A percentile compares a stretch with the other conserved stretches of the same genome.
These are phyloP conservation scores for Astrocystis sublimbata DNA, from an alignment of 495 filamentous ascomycete genomes.

Conservation along the genomic window DNA sequence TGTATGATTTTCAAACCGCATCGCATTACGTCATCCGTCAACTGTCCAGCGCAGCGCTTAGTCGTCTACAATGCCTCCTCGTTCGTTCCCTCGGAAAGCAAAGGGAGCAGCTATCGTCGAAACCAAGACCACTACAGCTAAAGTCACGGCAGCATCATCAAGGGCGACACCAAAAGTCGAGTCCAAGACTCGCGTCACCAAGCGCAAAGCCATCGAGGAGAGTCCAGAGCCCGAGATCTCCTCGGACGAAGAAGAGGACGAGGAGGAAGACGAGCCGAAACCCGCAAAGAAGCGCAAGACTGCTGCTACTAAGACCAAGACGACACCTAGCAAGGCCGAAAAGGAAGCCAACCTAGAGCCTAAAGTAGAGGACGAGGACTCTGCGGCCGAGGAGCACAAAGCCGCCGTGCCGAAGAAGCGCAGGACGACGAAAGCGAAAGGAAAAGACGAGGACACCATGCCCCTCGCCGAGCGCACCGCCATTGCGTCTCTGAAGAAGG, in stretches of 20 bases:
- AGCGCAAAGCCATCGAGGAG: constrained; percentile 22
- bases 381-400: constrained; percentile 30
- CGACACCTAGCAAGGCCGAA: no score
- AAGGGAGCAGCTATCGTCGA: constrained; percentile 20
- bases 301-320: constrained; percentile 11
- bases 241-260: constrained; percentile 9
- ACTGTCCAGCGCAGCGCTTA: neutral
- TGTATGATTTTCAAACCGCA: neutral
- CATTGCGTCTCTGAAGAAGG: constrained; percentile 58
- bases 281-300: constrained; percentile 40
- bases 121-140: constrained; percentile 1
- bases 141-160: neutral
- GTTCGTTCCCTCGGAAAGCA: constrained; percentile 20
- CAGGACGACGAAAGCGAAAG: constrained; percentile 42
- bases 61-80: constrained; percentile 26
- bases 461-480: constrained; percentile 68
- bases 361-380: constrained; percentile 29
- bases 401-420: constrained; percentile 41
- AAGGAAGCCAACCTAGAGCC: no score
- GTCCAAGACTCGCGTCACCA: constrained; percentile 21
- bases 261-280: constrained; percentile 7
- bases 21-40: neutral
- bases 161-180: constrained; percentile 13
- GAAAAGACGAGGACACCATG: constrained; percentile 51
- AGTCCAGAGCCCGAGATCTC: constrained; percentile 2